A percentile compares a stretch with the other conserved stretches of the same genome.
Evolutionary conservation across 768 basidiomycete genomes (phyloP).

Genomic region (Tephrocybe sp.): DNA sequence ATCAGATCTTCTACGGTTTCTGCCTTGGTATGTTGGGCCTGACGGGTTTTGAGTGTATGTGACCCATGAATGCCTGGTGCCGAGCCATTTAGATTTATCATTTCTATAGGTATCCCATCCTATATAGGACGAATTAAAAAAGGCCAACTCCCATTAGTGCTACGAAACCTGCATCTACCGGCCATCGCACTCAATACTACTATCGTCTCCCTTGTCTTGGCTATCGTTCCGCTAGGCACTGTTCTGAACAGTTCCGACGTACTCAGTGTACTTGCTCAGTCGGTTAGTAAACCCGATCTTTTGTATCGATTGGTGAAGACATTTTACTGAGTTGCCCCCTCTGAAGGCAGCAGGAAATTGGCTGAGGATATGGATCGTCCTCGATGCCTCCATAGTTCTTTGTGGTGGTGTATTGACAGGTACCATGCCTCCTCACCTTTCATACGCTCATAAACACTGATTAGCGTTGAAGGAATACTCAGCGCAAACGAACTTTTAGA

Average conservation of each 20-base stretch:
- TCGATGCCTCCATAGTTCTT: constrained; percentile 69
- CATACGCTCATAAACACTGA: not conserved
- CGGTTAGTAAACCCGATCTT: too few species aligned
- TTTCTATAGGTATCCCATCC: constrained; percentile 49
- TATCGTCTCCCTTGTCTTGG: constrained; percentile 59
- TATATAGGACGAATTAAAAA: constrained; percentile 61
- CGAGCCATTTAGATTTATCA: not conserved
- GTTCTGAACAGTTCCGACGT: constrained; percentile 56
- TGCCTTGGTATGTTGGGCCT: constrained; percentile 72
- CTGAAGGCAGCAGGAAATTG: constrained; percentile 54
- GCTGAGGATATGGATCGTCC: constrained; percentile 59
- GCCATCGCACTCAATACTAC: constrained; percentile 52
- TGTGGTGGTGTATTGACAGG: constrained; percentile 73
- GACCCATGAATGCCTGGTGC: not conserved
- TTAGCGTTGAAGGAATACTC: constrained; percentile 40
- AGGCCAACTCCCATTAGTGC: constrained; percentile 52
- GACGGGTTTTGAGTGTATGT: constrained; percentile 67
- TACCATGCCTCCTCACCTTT: constrained; percentile 22
- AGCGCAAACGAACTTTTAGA: constrained; percentile 58
- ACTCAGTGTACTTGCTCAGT: constrained; percentile 59
- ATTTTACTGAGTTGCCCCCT: too few species aligned
- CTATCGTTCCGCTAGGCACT: constrained; percentile 49
- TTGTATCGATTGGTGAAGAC: too few species aligned
- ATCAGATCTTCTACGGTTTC: constrained; percentile 60
- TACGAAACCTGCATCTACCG: constrained; percentile 64